Evolutionary conservation across 805 yeast species (phyloP).

Genomic region (Tetrapisispora namnaoensis): DNA sequence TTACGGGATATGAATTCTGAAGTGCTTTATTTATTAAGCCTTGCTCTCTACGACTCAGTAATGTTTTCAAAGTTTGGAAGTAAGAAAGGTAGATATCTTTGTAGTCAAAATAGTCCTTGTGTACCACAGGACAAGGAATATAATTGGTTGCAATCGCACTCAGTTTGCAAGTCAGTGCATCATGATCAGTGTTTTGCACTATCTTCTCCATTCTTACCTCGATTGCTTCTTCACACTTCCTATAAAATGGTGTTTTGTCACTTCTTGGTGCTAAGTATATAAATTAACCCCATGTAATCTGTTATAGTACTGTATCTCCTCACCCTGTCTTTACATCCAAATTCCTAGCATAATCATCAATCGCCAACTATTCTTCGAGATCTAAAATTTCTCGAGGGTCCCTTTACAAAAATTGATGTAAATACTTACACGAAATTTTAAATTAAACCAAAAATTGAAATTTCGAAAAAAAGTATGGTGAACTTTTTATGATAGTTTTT

Average conservation of each 20-base stretch:
- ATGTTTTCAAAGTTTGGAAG: conserved; percentile 10
- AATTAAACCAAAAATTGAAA: background rate
- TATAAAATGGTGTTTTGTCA: no score
- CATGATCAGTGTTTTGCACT: conserved; percentile 46
- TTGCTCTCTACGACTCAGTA: conserved; percentile 11
- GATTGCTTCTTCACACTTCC: background rate
- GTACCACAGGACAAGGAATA: conserved; percentile 29
- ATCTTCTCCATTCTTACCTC: conserved; percentile 14
- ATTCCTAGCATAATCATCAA: background rate
- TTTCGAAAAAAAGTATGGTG: background rate
- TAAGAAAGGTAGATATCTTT: conserved; percentile 18
- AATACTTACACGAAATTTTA: background rate
- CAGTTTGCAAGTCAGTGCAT: conserved; percentile 57
- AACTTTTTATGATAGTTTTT: no score
- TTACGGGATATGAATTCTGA: conserved; percentile 45
- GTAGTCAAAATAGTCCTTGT: conserved; percentile 4
- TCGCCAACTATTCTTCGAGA: background rate
- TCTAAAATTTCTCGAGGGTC: background rate
- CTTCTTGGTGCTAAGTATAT: no score
- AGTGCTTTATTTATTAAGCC: conserved; percentile 14
- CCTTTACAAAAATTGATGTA: background rate
- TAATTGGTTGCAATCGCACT: conserved; percentile 45
- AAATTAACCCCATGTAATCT: background rate
- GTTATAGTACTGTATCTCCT: no score
- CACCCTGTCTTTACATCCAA: no score